Base-by-base conservation (phyloP, 148 eudicot species). In the Selenicereus undatus region DNA sequence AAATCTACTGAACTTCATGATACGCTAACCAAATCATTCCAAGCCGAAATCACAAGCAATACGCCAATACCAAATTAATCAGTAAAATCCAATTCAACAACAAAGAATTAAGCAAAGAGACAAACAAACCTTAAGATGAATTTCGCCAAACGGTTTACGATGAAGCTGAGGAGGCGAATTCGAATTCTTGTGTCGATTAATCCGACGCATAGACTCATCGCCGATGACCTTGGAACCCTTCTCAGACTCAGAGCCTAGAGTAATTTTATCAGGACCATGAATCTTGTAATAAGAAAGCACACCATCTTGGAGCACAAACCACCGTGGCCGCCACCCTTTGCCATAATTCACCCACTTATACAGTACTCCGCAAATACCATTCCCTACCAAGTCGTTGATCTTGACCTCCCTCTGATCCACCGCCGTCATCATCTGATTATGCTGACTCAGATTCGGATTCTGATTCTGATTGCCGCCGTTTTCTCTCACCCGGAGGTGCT, bases 261-360 rank as follows among this genome's bases (percentile, higher is more conserved):
- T 43, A 83, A 94, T 88, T 83, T 85, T 90, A 79, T 91, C 87
- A 76, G 91, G 98, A 4, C 98, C 97, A 27, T 91, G 93, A 76
- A 94, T 89, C 79, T 94, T 94, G 74, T 87, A 94, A 81, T 92
- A 94, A 8, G 95, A 90, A 30, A 94, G 65, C 4, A 94, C 98
- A 2, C 98, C 98, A 26, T 94, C 98, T 60, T 91, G 93, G 16
- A 94, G 76, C n/a, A 91, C 90, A 73, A 94, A 94, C 98, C 97
- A 94, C 66, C 97, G 74, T 0, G 95, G 95, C 43, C 95, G 77
- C 98, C 98, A 94, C 0, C 98, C 95, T 70, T 89, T 94, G 2
- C 98, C 98, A 42, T 90, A 94, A 86, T 93, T 94, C 48, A 93
- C 98, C 98, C 98, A 94, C 73, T 94, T 94, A 77, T 93, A 84